These are phyloP conservation scores for Pseudoneurospora amorphoporcata DNA, from an alignment of 495 filamentous ascomycete species.

Conservation along the genomic window DNA sequence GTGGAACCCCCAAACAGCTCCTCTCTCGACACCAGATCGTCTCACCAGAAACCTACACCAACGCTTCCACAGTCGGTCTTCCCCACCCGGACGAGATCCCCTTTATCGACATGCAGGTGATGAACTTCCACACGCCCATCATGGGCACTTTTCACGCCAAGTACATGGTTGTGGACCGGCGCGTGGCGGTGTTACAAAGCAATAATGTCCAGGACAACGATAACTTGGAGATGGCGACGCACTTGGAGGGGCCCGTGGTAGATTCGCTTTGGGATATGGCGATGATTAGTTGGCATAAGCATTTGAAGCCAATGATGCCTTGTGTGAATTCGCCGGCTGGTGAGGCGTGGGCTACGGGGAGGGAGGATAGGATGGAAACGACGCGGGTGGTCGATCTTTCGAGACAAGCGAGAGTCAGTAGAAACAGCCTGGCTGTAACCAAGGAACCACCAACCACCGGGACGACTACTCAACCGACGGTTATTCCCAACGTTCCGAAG, in stretches of 20 bases:
- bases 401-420: not conserved
- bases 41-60: slow-evolving; percentile 44
- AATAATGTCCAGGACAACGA: slow-evolving; percentile 74
- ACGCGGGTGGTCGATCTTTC: not conserved
- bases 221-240: slow-evolving; percentile 72
- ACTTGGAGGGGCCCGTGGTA: slow-evolving; percentile 66
- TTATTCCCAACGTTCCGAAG: slow-evolving; percentile 34
- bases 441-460: not conserved
- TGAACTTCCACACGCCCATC: slow-evolving; percentile 63
- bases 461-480: slow-evolving; percentile 1
- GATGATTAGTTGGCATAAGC: slow-evolving; percentile 59
- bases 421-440: not conserved
- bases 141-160: slow-evolving; percentile 72
- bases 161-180: slow-evolving; percentile 65
- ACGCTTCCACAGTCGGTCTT: slow-evolving; percentile 41
- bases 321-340: slow-evolving; percentile 41
- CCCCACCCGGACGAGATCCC: slow-evolving; percentile 55
- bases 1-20: slow-evolving; percentile 53
- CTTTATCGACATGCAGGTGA: slow-evolving; percentile 58
- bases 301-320: slow-evolving; percentile 51
- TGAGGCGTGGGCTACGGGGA: slow-evolving; percentile 7
- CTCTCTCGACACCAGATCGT: slow-evolving; percentile 54
- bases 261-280: slow-evolving; percentile 65
- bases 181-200: slow-evolving; percentile 56
- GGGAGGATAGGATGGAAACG: not conserved